Conservation (phyloP, 805 yeast genomes). For the Zygoascus biomembranicola region DNA sequence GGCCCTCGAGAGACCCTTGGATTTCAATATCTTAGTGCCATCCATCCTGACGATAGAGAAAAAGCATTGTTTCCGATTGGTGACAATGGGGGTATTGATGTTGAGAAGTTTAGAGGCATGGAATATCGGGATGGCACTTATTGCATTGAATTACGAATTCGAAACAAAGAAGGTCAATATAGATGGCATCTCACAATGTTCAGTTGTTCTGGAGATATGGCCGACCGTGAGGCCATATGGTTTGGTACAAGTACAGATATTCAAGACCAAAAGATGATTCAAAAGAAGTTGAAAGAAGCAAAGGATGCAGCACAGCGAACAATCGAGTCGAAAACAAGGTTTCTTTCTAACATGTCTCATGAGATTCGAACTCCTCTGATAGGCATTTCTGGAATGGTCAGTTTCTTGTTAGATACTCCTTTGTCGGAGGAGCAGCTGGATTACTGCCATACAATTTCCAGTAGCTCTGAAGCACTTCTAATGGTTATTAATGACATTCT, state of each 20-base stretch:
- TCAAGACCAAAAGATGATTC: slow-evolving; percentile 27
- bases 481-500: slow-evolving; percentile 30
- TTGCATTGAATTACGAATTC: slow-evolving; percentile 21
- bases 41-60: slow-evolving; percentile 27
- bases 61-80: slow-evolving; percentile 17
- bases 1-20: slow-evolving; percentile 19
- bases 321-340: slow-evolving; percentile 31
- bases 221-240: slow-evolving; percentile 18
- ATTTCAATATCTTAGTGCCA: slow-evolving; percentile 22
- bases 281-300: slow-evolving; percentile 27
- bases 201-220: slow-evolving; percentile 16
- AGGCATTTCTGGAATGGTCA: slow-evolving; percentile 31
- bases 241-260: slow-evolving; percentile 30
- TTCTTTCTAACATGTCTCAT: slow-evolving; percentile 30
- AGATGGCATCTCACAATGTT: slow-evolving; percentile 27
- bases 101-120: slow-evolving; percentile 4
- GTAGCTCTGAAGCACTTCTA: slow-evolving; percentile 27
- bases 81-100: slow-evolving; percentile 3
- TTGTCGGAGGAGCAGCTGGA: slow-evolving; percentile 28
- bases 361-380: slow-evolving; percentile 31
- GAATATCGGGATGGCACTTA: slow-evolving; percentile 12
- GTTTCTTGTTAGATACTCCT: slow-evolving; percentile 27
- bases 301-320: slow-evolving; percentile 30
- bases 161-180: slow-evolving; percentile 20
- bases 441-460: slow-evolving; percentile 29